Evolutionary conservation across 768 basidiomycete genomes (phyloP).

Genomic region (Glaciozyma martinii): DNA sequence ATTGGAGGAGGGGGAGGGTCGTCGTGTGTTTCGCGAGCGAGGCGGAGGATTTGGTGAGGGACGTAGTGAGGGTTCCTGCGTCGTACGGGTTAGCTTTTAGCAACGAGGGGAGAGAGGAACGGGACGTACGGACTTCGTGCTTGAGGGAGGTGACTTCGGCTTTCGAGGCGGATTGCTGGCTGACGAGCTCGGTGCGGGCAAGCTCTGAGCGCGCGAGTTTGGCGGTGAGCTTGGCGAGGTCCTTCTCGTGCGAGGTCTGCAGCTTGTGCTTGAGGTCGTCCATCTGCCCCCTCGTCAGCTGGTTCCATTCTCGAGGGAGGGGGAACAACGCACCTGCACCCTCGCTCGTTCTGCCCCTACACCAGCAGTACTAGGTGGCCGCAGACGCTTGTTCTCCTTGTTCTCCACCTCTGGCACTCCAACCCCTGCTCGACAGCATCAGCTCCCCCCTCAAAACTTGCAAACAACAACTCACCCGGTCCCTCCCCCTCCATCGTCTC

Average conservation of each 20-base stretch:
- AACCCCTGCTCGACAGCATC: constrained; percentile 8
- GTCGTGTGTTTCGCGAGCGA: constrained; percentile 18
- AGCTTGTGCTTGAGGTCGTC: constrained; percentile 15
- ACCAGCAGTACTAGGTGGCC: not conserved
- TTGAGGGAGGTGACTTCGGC: constrained; percentile 9
- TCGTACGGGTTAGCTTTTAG: too few relatives aligned
- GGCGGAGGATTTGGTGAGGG: constrained; percentile 16
- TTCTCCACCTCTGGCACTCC: constrained; percentile 8
- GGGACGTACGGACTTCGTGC: constrained; percentile 18
- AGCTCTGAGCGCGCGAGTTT: constrained; percentile 12
- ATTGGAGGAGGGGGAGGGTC: constrained; percentile 20
- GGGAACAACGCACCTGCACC: constrained; percentile 8
- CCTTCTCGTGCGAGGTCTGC: constrained; percentile 11
- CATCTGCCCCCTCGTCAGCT: not conserved
- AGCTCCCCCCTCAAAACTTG: too few relatives aligned
- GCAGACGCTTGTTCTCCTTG: constrained; percentile 19
- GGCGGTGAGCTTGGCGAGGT: constrained; percentile 10
- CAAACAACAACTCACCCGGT: constrained; percentile 1
- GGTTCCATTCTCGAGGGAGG: too few relatives aligned
- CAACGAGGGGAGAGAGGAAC: not conserved
- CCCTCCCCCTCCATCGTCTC: not conserved
- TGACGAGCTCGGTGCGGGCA: not conserved
- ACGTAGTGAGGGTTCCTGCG: constrained; percentile 6
- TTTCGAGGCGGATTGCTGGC: constrained; percentile 6
- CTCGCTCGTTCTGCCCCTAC: constrained; percentile 17